Base-by-base conservation (phyloP, 2,329 filamentous ascomycete genomes). In the Hymenoscyphus fructigenus region DNA sequence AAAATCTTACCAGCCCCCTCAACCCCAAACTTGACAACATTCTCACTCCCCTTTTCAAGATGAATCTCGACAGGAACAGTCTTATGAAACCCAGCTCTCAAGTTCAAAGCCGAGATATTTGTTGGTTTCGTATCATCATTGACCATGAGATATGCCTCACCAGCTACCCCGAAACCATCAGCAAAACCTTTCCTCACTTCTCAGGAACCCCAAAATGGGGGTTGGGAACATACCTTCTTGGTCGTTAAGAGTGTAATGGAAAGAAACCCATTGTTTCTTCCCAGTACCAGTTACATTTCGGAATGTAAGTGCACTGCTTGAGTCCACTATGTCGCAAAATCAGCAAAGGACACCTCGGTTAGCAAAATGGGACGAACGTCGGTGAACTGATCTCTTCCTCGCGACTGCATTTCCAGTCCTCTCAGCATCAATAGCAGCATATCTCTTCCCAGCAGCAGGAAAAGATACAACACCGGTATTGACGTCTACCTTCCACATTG, bases 401-500 rank as follows among this genome's bases (percentile, higher is more conserved):
- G 23, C 41, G 9, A n/a, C 38, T 5, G 26, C n/a, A 5, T 29
- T 32, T 2, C 75, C 75, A 17, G 68, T 68, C 10, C 75, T 66
- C 14, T 70, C 62, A 0, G 75, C 74, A 34, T 74, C 70, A 58
- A 72, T 71, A 14, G 76, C 75, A 61, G 76, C 76, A 66, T 78
- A 79, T n/a, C 76, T 72, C 66, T 75, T 77, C 66, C 71, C 70
- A 29, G 68, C 68, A 44, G 62, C 70, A 28, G 75, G 76, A 60
- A 69, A 73, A 29, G 68, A 73, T 14, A 79, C 75, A 2, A 72
- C 76, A 6, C 78, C 78, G 5, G 78, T 79, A 10, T 71, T 73
- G 1, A 75, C 71, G 61, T 79, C 76, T 29, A 79, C 70, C 67
- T 76, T 78, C 78, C 77, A 79, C 76, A 78, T 78, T 20, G 74